Base-by-base conservation (phyloP, 805 yeast species). In the Candida endomychidarum region DNA sequence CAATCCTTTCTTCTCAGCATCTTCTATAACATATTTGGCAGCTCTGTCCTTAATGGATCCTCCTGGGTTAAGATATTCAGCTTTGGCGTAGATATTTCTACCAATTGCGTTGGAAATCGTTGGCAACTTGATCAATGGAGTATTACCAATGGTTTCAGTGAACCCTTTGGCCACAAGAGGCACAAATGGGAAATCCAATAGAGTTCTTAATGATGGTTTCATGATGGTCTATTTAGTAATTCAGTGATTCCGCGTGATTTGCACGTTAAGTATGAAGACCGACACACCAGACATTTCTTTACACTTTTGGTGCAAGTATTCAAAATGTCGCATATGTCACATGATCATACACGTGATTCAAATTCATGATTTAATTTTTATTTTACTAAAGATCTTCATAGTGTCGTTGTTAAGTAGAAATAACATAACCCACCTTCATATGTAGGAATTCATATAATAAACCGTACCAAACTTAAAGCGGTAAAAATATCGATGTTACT, bases 11-110 rank as follows among this genome's bases (percentile, higher is more conserved):
- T 60, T 57, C 57, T 88, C 96, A 19, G 96, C 96, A 49, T 87
- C 89, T 50, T 83, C 73, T 37, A 88, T 70, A 48, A 88, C 72
- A 54, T 67, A 86, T 25, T 84, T 67, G 0, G 96, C 96, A 11
- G 96, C 96, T 43, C 96, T 74, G 60, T 88, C 96, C 57, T 88
- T 88, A 41, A 88, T 90, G 8, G 93, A 83, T 0, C 96, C 96
- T 35, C 96, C 96, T 2, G 96, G 96, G 62, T 88, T 88, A 83
- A 84, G 83, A 67, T 80, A 85, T 63, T 88, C 96, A 5, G 95
- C 96, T 59, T 90, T 90, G 28, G 86, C 97, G 57, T 80, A 89
- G 47, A 90, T 54, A 18, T 53, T 52, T 37, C 77, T 65, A 15
- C 67, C 70, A 15, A 53, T 42, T 21, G 45, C 43, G 16, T 45